Evolutionary conservation across 2,329 filamentous ascomycete genomes (phyloP).

Genomic region (Talaromyces sp.): DNA sequence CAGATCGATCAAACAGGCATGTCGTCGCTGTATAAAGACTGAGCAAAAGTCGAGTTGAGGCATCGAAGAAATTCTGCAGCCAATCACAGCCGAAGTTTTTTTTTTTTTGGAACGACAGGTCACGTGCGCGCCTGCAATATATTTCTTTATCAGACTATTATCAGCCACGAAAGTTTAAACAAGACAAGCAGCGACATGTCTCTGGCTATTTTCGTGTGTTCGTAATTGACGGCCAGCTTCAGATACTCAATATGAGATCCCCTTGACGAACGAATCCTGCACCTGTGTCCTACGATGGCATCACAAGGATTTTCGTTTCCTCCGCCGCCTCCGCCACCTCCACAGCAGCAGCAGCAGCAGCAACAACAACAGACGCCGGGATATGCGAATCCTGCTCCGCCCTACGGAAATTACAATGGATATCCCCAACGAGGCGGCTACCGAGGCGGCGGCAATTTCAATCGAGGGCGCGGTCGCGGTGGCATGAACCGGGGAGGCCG

Average conservation of each 20-base stretch:
- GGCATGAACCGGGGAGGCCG: constrained; percentile 25
- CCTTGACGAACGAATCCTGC: background rate
- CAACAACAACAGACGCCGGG: constrained; percentile 15
- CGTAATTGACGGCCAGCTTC: background rate
- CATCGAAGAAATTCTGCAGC: background rate
- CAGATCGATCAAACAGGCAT: background rate
- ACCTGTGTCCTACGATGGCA: constrained; percentile 27
- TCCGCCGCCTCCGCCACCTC: constrained; percentile 42
- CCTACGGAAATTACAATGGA: constrained; percentile 21
- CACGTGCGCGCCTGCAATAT: background rate
- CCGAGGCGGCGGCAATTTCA: constrained; percentile 23
- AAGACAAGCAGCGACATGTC: too few species aligned
- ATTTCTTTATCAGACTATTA: background rate
- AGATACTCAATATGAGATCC: background rate
- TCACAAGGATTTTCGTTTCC: constrained; percentile 44
- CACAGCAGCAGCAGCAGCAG: constrained; percentile 18
- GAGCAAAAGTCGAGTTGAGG: too few species aligned
- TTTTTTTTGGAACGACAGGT: background rate
- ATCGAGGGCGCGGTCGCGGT: constrained; percentile 32
- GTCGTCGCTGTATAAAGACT: background rate
- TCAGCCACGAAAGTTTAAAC: too few species aligned
- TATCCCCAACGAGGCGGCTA: constrained; percentile 21
- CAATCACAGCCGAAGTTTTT: background rate
- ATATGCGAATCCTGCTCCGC: constrained; percentile 17
- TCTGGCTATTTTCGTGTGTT: too few species aligned